A percentile compares a stretch with the other conserved stretches of the same genome.
Evolutionary conservation across 306 rosid species (phyloP).

Genomic region (apple (Malus domestica)): ASM211411v1 NC_041790.1:15767501-15768000

Average conservation of each 20-base stretch:
- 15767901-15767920: constrained; percentile 75
- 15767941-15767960: constrained; percentile 65
- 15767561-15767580: constrained; percentile 90
- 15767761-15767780: not conserved
- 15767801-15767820: constrained; percentile 68
- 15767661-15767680: constrained; percentile 79
- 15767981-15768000: constrained; percentile 48
- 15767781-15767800: constrained; percentile 66
- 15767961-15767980: constrained; percentile 69
- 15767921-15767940: constrained; percentile 58
- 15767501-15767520: constrained; percentile 65
- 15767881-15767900: constrained; percentile 84
- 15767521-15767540: constrained; percentile 55
- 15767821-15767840: constrained; percentile 91
- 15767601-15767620: constrained; percentile 76
- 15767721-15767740: constrained; percentile 39
- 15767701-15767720: constrained; percentile 44
- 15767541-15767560: constrained; percentile 64
- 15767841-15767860: constrained; percentile 81
- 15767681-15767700: constrained; percentile 71
- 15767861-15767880: constrained; percentile 87
- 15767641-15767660: constrained; percentile 88
- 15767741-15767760: constrained; percentile 18
- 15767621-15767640: constrained; percentile 70
- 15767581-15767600: constrained; percentile 46